phyloP scores from a whole-genome alignment of 2,329 filamentous ascomycete genomes.

The Emericellopsis atlantica region DNA sequence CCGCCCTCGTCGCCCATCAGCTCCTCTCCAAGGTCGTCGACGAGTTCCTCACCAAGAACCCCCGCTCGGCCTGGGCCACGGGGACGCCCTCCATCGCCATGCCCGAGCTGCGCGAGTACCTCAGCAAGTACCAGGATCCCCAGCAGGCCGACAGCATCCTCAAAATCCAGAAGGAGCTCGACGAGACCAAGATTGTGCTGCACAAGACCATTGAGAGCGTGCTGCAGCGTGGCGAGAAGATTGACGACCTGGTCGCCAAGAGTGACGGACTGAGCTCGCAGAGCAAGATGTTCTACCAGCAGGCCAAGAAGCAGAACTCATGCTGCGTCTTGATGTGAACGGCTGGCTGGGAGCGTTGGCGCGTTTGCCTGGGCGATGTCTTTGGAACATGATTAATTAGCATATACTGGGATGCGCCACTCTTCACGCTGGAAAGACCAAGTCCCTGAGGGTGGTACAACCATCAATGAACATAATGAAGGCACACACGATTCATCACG shows the following conservation, averaged over 20 bases:
- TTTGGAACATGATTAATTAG: too few species aligned
- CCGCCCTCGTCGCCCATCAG: slow-evolving; percentile 69
- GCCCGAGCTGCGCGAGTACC: slow-evolving; percentile 68
- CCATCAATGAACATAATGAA: slow-evolving; percentile 1
- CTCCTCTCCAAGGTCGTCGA: slow-evolving; percentile 78
- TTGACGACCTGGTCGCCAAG: slow-evolving; percentile 87
- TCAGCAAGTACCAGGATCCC: slow-evolving; percentile 68
- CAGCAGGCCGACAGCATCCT: slow-evolving; percentile 81
- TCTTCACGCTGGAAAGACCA: too few species aligned
- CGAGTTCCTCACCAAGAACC: slow-evolving; percentile 71
- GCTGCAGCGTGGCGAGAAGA: slow-evolving; percentile 88
- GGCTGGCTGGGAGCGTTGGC: background rate
- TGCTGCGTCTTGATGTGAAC: slow-evolving; percentile 59
- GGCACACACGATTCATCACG: background rate
- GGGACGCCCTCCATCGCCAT: slow-evolving; percentile 43
- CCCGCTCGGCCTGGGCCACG: slow-evolving; percentile 53
- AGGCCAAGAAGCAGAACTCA: slow-evolving; percentile 72
- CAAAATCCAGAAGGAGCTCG: slow-evolving; percentile 92
- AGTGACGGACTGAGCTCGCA: slow-evolving; percentile 80
- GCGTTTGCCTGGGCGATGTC: too few species aligned
- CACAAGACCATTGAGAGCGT: slow-evolving; percentile 91
- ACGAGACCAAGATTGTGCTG: slow-evolving; percentile 93
- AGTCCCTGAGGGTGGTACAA: background rate
- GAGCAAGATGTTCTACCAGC: slow-evolving; percentile 95
- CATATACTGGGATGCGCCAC: too few species aligned